Base-by-base conservation (phyloP, 495 filamentous ascomycete genomes). In the Talaromyces thailandensis region DNA sequence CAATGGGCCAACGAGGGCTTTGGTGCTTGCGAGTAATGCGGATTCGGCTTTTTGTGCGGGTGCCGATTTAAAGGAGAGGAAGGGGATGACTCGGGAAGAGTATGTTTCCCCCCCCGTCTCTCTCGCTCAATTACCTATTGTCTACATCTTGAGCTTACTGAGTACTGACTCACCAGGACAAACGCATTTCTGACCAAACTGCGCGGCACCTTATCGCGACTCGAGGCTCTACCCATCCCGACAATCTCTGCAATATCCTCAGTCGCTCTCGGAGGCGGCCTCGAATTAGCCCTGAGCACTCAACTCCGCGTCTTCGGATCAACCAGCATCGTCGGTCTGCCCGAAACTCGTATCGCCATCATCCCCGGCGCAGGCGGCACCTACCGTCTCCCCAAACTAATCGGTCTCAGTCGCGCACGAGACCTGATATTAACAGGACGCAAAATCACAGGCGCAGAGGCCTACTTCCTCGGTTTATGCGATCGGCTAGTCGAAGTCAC, bases 321-420 rank as follows among this genome's bases (percentile, higher is more conserved):
- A 12, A 84, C 81, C 48, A 86, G 89, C 24, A 75, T 79, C 52
- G 85, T 98, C 61, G 93, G 84, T 1, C 82, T 98, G 2, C 94
- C 94, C 2, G 94, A 98, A 68, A 97, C 94, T 0, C 77, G 91
- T 0, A 82, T 98, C 1, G 94, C 88, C 24, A 98, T 98, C 67
- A 88, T 98, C 62, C 94, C 94, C 6, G 94, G 94, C 50, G 95
- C 94, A 0, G 94, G 94, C 6, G 94, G 94, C 18, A 96, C 92
- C 0, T 92, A 90, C 70, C 86, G 94, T 4, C 81, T 98, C 0
- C 91, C 90, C 0, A 74, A 73, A 0, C 67, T 98, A 16, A 86
- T 98, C 59, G 95, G 94, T 4, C 70, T 84, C 4, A 72, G 78
- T 7, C 83, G 89, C 24, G 94, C 94, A 6, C 77, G 91, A 51